Evolutionary conservation across 2,329 filamentous ascomycete genomes (phyloP).

Genomic region (Fusarium chuoi): DNA sequence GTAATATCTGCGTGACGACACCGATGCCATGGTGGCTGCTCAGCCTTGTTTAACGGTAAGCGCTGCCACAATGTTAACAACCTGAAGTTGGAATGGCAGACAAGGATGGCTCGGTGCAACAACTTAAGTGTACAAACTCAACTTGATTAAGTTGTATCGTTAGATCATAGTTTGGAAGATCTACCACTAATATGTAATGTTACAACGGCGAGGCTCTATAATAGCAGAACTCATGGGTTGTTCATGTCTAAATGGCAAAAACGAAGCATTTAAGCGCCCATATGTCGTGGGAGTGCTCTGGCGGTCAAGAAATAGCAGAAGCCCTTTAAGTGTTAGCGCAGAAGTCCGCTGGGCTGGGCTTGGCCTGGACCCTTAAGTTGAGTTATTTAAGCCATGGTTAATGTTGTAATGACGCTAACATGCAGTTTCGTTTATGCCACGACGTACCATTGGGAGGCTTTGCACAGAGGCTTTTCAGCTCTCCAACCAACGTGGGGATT

Average conservation of each 20-base stretch:
- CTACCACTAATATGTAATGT: neutral
- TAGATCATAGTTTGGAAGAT: slow-evolving; percentile 8
- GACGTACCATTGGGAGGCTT: slow-evolving; percentile 5
- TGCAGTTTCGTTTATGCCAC: slow-evolving; percentile 1
- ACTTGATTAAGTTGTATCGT: neutral
- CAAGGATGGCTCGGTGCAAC: neutral
- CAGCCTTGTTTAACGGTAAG: slow-evolving; percentile 32
- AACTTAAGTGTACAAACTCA: neutral
- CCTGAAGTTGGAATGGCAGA: neutral
- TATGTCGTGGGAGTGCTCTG: neutral
- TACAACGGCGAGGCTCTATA: neutral
- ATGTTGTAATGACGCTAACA: slow-evolving; percentile 12
- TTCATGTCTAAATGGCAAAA: neutral
- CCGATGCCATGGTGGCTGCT: slow-evolving; percentile 31
- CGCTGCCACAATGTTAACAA: neutral
- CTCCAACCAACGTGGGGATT: neutral
- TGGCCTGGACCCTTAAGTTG: slow-evolving; percentile 27
- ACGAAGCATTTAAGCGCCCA: slow-evolving; percentile 5
- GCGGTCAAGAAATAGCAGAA: slow-evolving; percentile 29
- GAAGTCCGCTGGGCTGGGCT: slow-evolving; percentile 14
- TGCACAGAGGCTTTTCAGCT: slow-evolving; percentile 9
- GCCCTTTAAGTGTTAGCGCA: slow-evolving; percentile 11
- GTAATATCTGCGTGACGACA: slow-evolving; percentile 13
- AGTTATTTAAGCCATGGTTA: slow-evolving; percentile 26
- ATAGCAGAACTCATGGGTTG: neutral